These are phyloP conservation scores for Ogataea thermomethanolica DNA, from an alignment of 805 yeast genomes.

Conservation along the genomic window DNA sequence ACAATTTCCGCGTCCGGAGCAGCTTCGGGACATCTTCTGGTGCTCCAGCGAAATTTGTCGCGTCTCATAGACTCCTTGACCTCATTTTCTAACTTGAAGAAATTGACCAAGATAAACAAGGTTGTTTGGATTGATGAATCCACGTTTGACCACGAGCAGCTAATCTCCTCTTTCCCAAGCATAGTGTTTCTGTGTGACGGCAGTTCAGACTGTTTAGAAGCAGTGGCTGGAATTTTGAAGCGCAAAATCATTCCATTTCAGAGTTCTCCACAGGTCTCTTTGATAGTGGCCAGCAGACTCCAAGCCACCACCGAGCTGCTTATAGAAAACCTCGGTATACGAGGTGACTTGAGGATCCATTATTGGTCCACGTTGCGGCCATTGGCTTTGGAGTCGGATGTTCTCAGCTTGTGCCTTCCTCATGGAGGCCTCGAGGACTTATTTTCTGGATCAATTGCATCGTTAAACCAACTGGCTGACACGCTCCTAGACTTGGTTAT, in stretches of 20 bases:
- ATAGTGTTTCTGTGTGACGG: slow-evolving; percentile 26
- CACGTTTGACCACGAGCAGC: slow-evolving; percentile 17
- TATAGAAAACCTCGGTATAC: slow-evolving; percentile 25
- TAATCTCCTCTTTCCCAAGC: slow-evolving; percentile 18
- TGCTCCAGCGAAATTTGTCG: slow-evolving; percentile 26
- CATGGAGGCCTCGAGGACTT: slow-evolving; percentile 38
- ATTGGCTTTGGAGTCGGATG: slow-evolving; percentile 34
- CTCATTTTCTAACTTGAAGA: slow-evolving; percentile 25
- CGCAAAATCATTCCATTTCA: slow-evolving; percentile 18
- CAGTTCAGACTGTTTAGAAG: slow-evolving; percentile 9
- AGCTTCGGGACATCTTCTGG: slow-evolving; percentile 17
- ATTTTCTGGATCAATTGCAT: slow-evolving; percentile 44
- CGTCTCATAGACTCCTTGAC: slow-evolving; percentile 27
- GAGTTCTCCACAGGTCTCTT: slow-evolving; percentile 16
- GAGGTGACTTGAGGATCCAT: slow-evolving; percentile 25
- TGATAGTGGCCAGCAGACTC: slow-evolving; percentile 12
- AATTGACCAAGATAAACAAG: slow-evolving; percentile 23
- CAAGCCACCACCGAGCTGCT: slow-evolving; percentile 16
- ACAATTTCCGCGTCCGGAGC: slow-evolving; percentile 6
- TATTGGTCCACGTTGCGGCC: slow-evolving; percentile 23
- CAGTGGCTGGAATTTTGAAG: slow-evolving; percentile 13
- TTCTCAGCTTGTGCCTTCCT: slow-evolving; percentile 40
- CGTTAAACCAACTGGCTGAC: slow-evolving; percentile 46
- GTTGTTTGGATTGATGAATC: slow-evolving; percentile 31
- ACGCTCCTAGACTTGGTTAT: slow-evolving; percentile 45